These are phyloP conservation scores for Strigomonas galati DNA, from an alignment of 208 protist species.

Conservation along the genomic window DNA sequence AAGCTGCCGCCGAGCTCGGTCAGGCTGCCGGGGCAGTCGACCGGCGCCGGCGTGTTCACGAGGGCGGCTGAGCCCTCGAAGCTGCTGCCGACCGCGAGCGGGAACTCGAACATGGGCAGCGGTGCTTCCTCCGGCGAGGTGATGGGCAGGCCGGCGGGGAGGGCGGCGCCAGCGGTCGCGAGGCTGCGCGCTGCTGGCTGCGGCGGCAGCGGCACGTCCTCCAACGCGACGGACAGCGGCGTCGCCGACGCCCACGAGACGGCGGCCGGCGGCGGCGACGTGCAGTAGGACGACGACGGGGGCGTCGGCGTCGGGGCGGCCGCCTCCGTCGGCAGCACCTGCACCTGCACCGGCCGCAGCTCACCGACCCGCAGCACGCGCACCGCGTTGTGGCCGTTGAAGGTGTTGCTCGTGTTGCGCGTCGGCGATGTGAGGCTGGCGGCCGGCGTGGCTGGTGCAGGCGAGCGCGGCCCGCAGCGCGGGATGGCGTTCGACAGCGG, in stretches of 20 bases:
- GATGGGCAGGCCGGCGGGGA: neutral
- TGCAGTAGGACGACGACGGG: neutral
- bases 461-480: no score
- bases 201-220: neutral
- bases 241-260: neutral
- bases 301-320: neutral
- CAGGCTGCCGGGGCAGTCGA: neutral
- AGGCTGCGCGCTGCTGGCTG: neutral
- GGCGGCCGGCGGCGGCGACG: neutral
- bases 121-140: neutral
- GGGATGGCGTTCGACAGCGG: no score
- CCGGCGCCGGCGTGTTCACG: no score
- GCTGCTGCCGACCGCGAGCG: no score
- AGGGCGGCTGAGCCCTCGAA: no score
- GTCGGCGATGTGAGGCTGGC: no score
- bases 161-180: neutral
- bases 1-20: conserved; percentile 8
- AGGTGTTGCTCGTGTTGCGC: neutral
- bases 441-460: no score
- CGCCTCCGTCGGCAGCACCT: neutral
- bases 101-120: neutral
- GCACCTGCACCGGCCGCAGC: neutral
- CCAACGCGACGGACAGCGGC: no score
- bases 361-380: neutral
- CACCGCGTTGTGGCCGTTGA: neutral